Percentiles rank a stretch among this genome's conserved stretches.
These are phyloP conservation scores for Mycena pura DNA, from an alignment of 768 basidiomycete species.

Conservation along the genomic window DNA sequence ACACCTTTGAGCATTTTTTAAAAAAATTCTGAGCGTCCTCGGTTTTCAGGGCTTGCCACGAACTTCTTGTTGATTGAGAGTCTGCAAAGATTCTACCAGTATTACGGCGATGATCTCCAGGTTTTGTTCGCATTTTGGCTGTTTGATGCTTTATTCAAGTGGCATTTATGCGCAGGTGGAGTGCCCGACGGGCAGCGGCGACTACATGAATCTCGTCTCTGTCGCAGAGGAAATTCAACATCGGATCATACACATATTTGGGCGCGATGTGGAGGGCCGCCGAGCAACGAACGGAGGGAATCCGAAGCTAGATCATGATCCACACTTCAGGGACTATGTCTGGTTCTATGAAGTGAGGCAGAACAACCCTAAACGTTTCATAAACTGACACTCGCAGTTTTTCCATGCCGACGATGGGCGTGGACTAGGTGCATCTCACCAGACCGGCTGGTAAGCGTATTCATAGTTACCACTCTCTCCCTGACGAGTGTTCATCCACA, in stretches of 20 bases:
- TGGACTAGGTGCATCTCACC: conserved; percentile 96
- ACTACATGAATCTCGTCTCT: conserved; percentile 92
- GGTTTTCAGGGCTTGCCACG: conserved; percentile 82
- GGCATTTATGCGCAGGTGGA: conserved; percentile 71
- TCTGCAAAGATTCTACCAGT: conserved; percentile 96
- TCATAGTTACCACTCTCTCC: background rate
- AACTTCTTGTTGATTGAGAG: conserved; percentile 97
- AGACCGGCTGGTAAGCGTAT: conserved; percentile 86
- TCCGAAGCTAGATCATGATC: conserved; percentile 85
- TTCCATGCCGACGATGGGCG: conserved; percentile 95
- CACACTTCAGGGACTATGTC: conserved; percentile 95
- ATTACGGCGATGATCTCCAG: conserved; percentile 92
- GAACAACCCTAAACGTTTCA: background rate
- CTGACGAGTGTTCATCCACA: background rate
- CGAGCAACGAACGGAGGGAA: conserved; percentile 94
- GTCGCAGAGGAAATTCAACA: conserved; percentile 99
- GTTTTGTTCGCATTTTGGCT: conserved; percentile 31
- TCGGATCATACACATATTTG: conserved; percentile 98
- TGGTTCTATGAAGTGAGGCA: conserved; percentile 88
- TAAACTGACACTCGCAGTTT: conserved; percentile 57
- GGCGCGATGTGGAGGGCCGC: conserved; percentile 85
- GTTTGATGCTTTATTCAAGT: background rate
- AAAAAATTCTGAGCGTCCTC: too few relatives aligned
- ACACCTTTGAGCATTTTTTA: conserved; percentile 37
- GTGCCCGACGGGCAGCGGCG: conserved; percentile 97